Base-by-base conservation (phyloP, 1,139 yeast species). In the Protomyces inundatus region DNA sequence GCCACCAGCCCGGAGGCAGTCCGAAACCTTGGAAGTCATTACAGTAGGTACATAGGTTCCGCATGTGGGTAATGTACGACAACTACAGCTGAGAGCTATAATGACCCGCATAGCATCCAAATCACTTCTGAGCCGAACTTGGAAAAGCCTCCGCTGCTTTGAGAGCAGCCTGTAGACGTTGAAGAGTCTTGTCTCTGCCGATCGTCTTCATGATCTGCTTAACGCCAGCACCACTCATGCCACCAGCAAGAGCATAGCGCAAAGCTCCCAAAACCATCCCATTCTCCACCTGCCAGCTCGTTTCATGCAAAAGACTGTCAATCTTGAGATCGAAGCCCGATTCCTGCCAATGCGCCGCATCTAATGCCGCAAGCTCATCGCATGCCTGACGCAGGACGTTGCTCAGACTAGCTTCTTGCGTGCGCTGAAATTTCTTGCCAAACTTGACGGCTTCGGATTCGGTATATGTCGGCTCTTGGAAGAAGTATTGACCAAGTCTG, bases 211-310 rank as follows among this genome's bases (percentile, higher is more conserved):
- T 52, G 16, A 58, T 58, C 52, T 58, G 62, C 45, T 58, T 58
- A 12, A 58, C 62, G 16, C 62, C 62, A 5, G 62, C 62, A 33
- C 62, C 62, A 16, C 55, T 46, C 16, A 30, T 9, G 16, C 62
- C 62, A n/a, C 56, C 62, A 10, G 62, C 62, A 3, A 58, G 45
- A 30, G 62, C 62, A 23, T 58, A 58, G n/a, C 62, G 54, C 7
- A 58, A 34, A 16, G 62, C 62, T 6, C 62, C 62, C 62, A 58
- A 39, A 30, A 58, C 56, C 9, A 37, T 51, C 6, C 50, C 55
- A 6, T 57, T 48, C 6, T 34, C 42, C 12, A 40, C 46, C 23
- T 40, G 55, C 45, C 42, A 51, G 6, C 45, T 56, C 6, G 53
- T 33, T 56, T 58, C 62, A 10, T 58, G 23, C 42, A 58, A 52